Conservation (phyloP, 2,329 filamentous ascomycete genomes). For the Fusarium austroafricanum region DNA sequence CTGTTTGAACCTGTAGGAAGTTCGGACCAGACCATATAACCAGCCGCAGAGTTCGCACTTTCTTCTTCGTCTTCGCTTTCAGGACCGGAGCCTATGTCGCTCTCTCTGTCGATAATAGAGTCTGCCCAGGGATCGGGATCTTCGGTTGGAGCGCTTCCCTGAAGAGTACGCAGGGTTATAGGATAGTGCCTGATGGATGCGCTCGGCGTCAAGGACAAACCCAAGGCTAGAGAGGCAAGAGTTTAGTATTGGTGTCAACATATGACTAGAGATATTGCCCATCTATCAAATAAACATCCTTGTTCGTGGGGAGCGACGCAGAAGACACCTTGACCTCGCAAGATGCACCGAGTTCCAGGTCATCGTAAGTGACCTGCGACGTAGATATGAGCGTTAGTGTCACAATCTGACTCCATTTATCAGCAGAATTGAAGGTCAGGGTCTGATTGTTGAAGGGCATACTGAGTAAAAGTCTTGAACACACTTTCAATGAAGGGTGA, state of each 20-base stretch:
- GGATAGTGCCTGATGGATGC: not conserved
- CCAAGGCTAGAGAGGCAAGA: rapidly evolving
- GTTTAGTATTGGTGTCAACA: not conserved
- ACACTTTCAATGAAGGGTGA: too few species aligned
- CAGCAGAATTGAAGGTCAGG: not conserved
- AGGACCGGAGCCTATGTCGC: not conserved
- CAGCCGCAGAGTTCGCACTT: rapidly evolving
- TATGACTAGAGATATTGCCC: too few species aligned
- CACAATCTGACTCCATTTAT: not conserved
- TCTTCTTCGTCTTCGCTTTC: rapidly evolving
- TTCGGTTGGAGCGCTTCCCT: not conserved
- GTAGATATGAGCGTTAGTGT: not conserved
- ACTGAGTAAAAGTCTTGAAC: too few species aligned
- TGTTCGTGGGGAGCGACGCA: not conserved
- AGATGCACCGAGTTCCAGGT: not conserved
- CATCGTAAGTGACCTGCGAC: not conserved
- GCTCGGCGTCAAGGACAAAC: rapidly evolving
- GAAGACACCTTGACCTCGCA: not conserved
- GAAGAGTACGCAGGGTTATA: not conserved
- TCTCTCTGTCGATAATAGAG: not conserved
- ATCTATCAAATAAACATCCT: not conserved
- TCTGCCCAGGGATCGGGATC: not conserved
- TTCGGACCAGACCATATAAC: not conserved
- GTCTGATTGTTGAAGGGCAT: not conserved
- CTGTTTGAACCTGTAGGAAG: rapidly evolving